A percentile compares a stretch with the other conserved stretches of the same genome.
Evolutionary conservation across 805 yeast species (phyloP).

Genomic region (Wickerhamiella sergipiensis): DNA sequence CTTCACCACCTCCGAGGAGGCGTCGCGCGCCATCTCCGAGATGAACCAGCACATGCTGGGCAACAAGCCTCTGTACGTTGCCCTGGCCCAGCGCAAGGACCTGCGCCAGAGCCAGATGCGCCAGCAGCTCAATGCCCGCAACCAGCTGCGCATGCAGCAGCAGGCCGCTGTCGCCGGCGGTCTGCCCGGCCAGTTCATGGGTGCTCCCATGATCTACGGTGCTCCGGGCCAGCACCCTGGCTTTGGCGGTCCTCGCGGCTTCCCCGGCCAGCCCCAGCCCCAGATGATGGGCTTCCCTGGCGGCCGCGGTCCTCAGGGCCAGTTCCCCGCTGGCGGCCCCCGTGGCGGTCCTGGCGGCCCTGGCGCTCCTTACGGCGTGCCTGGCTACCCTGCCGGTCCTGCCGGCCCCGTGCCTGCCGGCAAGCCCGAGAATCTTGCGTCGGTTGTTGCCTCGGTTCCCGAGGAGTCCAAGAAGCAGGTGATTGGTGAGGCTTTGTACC

Average conservation of each 20-base stretch:
- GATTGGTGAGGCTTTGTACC: conserved; percentile 94
- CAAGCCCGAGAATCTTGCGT: conserved; percentile 36
- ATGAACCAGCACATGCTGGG: conserved; percentile 94
- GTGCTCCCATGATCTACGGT: conserved; percentile 57
- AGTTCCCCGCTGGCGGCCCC: conserved; percentile 20
- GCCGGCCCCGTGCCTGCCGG: conserved; percentile 20
- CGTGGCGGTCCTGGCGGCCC: conserved; percentile 30
- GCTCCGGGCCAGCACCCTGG: conserved; percentile 62
- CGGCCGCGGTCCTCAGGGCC: conserved; percentile 26
- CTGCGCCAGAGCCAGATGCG: conserved; percentile 93
- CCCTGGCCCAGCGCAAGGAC: conserved; percentile 97
- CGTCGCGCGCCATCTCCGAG: conserved; percentile 94
- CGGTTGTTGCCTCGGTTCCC: conserved; percentile 45
- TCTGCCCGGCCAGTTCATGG: conserved; percentile 73
- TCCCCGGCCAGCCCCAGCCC: conserved; percentile 27
- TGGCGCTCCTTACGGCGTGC: conserved; percentile 21
- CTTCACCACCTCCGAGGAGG: conserved; percentile 96
- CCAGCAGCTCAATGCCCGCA: conserved; percentile 96
- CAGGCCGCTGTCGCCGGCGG: conserved; percentile 70
- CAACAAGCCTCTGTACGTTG: conserved; percentile 95
- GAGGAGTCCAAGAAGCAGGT: conserved; percentile 93
- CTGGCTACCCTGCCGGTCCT: conserved; percentile 16
- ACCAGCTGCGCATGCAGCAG: conserved; percentile 96
- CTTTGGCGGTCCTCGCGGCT: conserved; percentile 55
- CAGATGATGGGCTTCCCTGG: conserved; percentile 22